Base-by-base conservation (phyloP, 163 green algal species). In the Chlamydomonas reinhardtii region DNA sequence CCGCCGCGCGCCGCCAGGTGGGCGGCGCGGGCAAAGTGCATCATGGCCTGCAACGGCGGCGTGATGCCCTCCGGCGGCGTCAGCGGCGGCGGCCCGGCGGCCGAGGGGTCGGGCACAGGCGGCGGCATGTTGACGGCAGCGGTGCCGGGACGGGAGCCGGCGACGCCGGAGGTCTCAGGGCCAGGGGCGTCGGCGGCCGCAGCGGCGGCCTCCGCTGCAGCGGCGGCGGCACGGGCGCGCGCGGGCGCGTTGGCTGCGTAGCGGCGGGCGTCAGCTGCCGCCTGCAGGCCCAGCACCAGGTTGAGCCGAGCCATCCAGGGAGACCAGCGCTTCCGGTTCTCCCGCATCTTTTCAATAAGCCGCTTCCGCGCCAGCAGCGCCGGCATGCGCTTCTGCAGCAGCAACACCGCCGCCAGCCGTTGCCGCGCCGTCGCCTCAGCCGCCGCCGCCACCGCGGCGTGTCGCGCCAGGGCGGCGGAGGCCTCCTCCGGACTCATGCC, bases 351-450 rank as follows among this genome's bases (percentile, higher is more conserved):
- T 27, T 84, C 62, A 35, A 95, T 74, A 9, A 66, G 34, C 2
- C 79, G 79, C 68, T 89, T 89, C 22, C 93, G 85, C 14, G 64
- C 39, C 37, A 92, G 77, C 87, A 95, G 80, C 35, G 89, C 43
- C 24, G 89, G 90, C 75, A 94, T 84, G 29, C 92, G 88, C 59
- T 78, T 79, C 87, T 95, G 92, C 85, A 95, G 89, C 61, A 96
- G 71, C 34, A 80, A 27, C 35, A 86, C 90, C 24, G 90, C 88
- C 29, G 90, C 91, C 43, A 89, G 4, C 24, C 84, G 85, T 37
- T 76, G 73, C 59, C 73, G 66, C 39, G 85, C 82, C 71, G 71
- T 43, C 64, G 52, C 34, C 73, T 75, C 62, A 35, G 74, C 68
- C n/a, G 17, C 59, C 5, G 34, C 34, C 9, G 65, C 70, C 59